phyloP scores from a whole-genome alignment of 2,329 filamentous ascomycete genomes.

The Aspergillus ustus region DNA sequence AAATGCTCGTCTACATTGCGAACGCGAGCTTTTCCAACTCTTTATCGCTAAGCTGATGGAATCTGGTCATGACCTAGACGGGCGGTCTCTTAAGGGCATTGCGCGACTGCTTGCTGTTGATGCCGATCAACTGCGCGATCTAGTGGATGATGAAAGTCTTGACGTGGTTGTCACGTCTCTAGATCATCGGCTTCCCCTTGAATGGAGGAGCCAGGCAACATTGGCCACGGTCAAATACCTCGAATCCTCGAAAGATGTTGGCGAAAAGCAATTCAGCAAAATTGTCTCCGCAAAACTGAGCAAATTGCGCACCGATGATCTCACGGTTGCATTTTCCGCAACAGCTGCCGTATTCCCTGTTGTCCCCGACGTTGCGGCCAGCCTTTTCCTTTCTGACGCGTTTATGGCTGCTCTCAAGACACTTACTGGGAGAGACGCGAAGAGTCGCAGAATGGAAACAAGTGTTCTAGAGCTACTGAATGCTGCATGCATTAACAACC shows the following conservation, averaged over 20 bases:
- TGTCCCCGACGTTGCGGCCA: constrained; percentile 72
- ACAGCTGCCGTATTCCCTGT: constrained; percentile 87
- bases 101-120: constrained; percentile 62
- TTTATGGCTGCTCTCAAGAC: constrained; percentile 79
- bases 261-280: constrained; percentile 69
- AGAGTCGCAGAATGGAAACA: constrained; percentile 83
- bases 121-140: constrained; percentile 52
- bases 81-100: constrained; percentile 64
- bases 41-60: constrained; percentile 90
- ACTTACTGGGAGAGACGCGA: constrained; percentile 78
- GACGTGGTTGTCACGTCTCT: constrained; percentile 86
- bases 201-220: constrained; percentile 79
- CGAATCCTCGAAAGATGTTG: constrained; percentile 73
- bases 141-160: constrained; percentile 71
- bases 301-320: constrained; percentile 81
- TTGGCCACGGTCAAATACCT: constrained; percentile 83
- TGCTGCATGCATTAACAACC: constrained; percentile 82
- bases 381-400: constrained; percentile 84
- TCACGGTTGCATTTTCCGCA: constrained; percentile 92
- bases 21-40: constrained; percentile 60
- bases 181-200: constrained; percentile 76
- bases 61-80: constrained; percentile 75
- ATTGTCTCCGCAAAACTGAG: constrained; percentile 76
- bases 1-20: constrained; percentile 47
- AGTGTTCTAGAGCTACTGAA: constrained; percentile 88